Percentiles rank a stretch among this genome's conserved stretches.
Conservation (phyloP, 2,329 filamentous ascomycete genomes). For the Alternaria dauci region DNA sequence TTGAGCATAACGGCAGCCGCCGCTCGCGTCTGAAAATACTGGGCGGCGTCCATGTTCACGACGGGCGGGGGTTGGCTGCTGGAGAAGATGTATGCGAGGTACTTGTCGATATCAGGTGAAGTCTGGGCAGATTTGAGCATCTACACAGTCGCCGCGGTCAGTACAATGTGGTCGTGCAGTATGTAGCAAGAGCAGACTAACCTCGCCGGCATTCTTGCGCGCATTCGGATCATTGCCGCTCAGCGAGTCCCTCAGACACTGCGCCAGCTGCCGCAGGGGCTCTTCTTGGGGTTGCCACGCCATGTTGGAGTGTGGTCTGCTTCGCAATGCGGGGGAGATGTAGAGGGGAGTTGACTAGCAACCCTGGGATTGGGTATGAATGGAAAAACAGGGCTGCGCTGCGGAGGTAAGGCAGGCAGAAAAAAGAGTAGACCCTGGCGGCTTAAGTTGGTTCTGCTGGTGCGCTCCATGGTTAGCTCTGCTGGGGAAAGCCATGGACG, state of each 20-base stretch:
- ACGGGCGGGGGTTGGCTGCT: slow-evolving; percentile 69
- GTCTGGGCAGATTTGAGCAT: slow-evolving; percentile 90
- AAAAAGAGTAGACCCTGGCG: slow-evolving; percentile 29
- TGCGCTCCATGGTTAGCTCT: slow-evolving; percentile 45
- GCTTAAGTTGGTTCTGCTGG: slow-evolving; percentile 42
- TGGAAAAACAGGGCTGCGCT: slow-evolving; percentile 14
- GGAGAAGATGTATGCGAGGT: slow-evolving; percentile 89
- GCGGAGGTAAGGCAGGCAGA: slow-evolving; percentile 20
- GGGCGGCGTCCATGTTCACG: slow-evolving; percentile 65
- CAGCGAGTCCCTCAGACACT: slow-evolving; percentile 89
- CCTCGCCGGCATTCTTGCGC: slow-evolving; percentile 89
- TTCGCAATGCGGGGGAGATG: slow-evolving; percentile 24
- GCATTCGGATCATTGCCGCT: slow-evolving; percentile 80
- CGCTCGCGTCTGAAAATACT: slow-evolving; percentile 80
- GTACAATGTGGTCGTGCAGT: slow-evolving; percentile 27
- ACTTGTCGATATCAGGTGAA: slow-evolving; percentile 96
- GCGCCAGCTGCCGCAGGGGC: slow-evolving; percentile 86
- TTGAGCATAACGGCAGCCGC: slow-evolving; percentile 95
- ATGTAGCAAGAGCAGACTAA: slow-evolving; percentile 58
- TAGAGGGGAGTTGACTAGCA: slow-evolving; percentile 18
- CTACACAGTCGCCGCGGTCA: slow-evolving; percentile 58
- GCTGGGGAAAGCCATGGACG: slow-evolving; percentile 30
- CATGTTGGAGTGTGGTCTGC: slow-evolving; percentile 62
- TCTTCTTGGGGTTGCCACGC: slow-evolving; percentile 91
- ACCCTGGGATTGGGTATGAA: slow-evolving; percentile 6